Percentiles rank a stretch among this genome's conserved stretches.
These are phyloP conservation scores for Dictyostelium discoideum DNA, from an alignment of 78 protist species.

Conservation along the genomic window DNA sequence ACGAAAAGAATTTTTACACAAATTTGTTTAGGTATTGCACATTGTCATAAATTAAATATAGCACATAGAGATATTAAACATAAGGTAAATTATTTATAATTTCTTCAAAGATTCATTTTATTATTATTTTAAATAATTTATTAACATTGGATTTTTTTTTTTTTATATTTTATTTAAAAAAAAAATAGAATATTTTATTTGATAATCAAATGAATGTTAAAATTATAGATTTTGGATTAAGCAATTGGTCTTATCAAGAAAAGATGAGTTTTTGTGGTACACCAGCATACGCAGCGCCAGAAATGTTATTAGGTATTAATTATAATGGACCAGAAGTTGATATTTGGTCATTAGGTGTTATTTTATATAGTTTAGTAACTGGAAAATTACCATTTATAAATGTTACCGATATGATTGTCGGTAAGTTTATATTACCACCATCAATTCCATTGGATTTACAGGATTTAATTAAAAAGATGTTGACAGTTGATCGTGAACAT, in stretches of 20 bases:
- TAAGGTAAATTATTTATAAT: too few relatives aligned
- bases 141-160: background rate
- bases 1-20: slow-evolving; percentile 83
- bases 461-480: slow-evolving; percentile 55
- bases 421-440: slow-evolving; percentile 9
- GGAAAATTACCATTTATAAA: slow-evolving; percentile 76
- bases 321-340: slow-evolving; percentile 82
- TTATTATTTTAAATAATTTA: too few relatives aligned
- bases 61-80: slow-evolving; percentile 70
- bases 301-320: slow-evolving; percentile 76
- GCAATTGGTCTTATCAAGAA: slow-evolving; percentile 72
- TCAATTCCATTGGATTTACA: slow-evolving; percentile 5
- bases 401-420: slow-evolving; percentile 49
- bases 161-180: background rate
- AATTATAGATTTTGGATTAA: slow-evolving; percentile 86
- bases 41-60: slow-evolving; percentile 80
- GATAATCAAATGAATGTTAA: slow-evolving; percentile 72
- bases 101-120: too few relatives aligned
- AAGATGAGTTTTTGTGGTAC: slow-evolving; percentile 34
- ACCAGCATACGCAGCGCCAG: slow-evolving; percentile 89
- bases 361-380: slow-evolving; percentile 57
- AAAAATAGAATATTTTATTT: slow-evolving; percentile 63
- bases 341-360: slow-evolving; percentile 78
- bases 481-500: slow-evolving; percentile 44
- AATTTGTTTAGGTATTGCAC: slow-evolving; percentile 79